Evolutionary conservation across 2,329 filamentous ascomycete genomes (phyloP), one percentile per base, ranked within the genome.

Genomic region (Colletotrichum viniferum): DNA sequence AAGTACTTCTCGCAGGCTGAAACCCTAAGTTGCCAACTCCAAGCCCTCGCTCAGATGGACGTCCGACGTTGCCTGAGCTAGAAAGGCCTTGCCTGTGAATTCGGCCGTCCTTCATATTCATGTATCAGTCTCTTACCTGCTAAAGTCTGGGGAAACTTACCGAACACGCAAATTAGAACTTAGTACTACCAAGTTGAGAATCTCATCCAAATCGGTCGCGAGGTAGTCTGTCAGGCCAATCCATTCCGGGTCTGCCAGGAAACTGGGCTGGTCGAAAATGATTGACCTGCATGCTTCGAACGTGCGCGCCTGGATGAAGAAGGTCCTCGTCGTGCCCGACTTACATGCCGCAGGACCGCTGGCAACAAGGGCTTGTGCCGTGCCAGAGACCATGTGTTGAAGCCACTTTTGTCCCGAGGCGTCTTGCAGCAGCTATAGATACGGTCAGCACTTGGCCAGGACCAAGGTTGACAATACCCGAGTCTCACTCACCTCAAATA

Each of bases 361-460:
- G 0, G 82, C 82, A 4, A 82, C 70, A 1, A 84, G 75, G 0
- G 83, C 82, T 1, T 76, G 82, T 0, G 81, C 79, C 0, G 83
- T 84, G 9, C 83, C 83, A 28, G 83, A 81, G 0, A 84, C 80
- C 28, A 84, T 78, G 13, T 84, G 83, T 7, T 83, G 82, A 5
- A 83, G 38, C 83, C 83, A 84, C 0, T 81, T 82, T 21, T 80
- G 74, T 0, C 82, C 83, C 0, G 82, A 81, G 0, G 79, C 72
- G 30, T 84, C 83, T 1, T 78, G 81, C 78, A 84, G 81, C 3
- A 84, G 79, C 83, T 84, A 12, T 7, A 21, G 10, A 16, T 18
- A 26, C 30, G 65, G 61, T 76, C 14, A 76, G 71, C 12, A n/a
- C 1, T 24, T 2, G 56, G 26, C 21, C 30, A 0, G 5, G 18